phyloP scores from a whole-genome alignment of 768 basidiomycete species.

The Clitopilus hobsonii region DNA sequence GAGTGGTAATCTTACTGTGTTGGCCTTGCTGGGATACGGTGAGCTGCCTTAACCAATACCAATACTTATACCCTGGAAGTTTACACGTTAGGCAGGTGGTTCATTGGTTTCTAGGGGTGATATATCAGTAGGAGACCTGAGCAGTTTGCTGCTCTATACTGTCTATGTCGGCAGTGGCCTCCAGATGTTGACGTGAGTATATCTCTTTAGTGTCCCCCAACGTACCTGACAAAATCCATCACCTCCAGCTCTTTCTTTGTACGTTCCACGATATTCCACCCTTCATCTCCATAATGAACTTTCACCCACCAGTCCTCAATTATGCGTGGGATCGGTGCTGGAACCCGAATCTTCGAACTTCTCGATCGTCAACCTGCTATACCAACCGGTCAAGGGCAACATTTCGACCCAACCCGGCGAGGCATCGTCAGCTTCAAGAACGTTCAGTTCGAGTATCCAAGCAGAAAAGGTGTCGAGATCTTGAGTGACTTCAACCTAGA shows the following conservation, averaged over 20 bases:
- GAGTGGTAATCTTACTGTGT: constrained; percentile 89
- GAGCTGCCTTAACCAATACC: constrained; percentile 11
- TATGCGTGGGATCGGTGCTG: constrained; percentile 96
- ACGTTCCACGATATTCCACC: constrained; percentile 28
- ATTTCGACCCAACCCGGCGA: constrained; percentile 49
- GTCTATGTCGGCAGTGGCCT: constrained; percentile 82
- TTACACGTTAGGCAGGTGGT: constrained; percentile 51
- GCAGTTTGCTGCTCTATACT: constrained; percentile 85
- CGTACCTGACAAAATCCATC: constrained; percentile 3
- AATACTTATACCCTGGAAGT: too few relatives aligned
- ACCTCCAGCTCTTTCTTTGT: constrained; percentile 44
- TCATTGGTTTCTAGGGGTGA: constrained; percentile 83
- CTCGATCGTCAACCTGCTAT: constrained; percentile 79
- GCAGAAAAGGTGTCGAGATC: constrained; percentile 74
- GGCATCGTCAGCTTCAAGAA: constrained; percentile 79
- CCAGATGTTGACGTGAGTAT: constrained; percentile 69
- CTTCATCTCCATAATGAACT: constrained; percentile 21
- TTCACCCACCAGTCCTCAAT: constrained; percentile 62
- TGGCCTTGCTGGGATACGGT: constrained; percentile 92
- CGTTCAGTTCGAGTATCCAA: constrained; percentile 87
- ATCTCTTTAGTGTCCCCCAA: not conserved
- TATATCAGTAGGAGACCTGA: constrained; percentile 90
- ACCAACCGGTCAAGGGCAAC: constrained; percentile 55
- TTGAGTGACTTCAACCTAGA: constrained; percentile 81
- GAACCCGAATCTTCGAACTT: constrained; percentile 90